These are phyloP conservation scores for Hymenoscyphus infarciens DNA, from an alignment of 2,329 filamentous ascomycete species.

Conservation along the genomic window DNA sequence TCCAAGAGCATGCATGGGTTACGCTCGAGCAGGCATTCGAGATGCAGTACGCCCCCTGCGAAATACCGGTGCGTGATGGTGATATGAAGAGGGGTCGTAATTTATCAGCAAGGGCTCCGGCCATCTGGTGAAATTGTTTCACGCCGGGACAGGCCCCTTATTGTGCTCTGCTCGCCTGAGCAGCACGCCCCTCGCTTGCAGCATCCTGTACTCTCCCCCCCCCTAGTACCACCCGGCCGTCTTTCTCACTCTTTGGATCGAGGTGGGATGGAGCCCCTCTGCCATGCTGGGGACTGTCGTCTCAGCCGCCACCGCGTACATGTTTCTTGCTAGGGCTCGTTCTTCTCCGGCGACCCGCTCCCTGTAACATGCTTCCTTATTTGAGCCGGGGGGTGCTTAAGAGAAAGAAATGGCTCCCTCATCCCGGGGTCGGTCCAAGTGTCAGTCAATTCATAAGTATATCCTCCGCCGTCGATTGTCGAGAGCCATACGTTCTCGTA, in stretches of 20 bases:
- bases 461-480: slow-evolving; percentile 16
- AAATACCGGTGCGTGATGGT: background rate
- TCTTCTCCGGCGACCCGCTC: background rate
- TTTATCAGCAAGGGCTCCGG: background rate
- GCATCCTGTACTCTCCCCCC: background rate
- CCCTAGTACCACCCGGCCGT: background rate
- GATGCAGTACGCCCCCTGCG: background rate
- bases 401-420: slow-evolving; percentile 15
- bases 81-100: background rate
- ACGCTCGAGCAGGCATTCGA: slow-evolving; percentile 1
- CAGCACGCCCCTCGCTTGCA: background rate
- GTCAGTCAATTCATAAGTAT: slow-evolving; percentile 23
- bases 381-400: slow-evolving; percentile 21
- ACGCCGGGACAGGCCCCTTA: background rate
- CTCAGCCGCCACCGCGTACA: slow-evolving; percentile 28
- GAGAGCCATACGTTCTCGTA: slow-evolving; percentile 8
- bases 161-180: background rate
- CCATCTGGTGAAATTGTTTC: background rate
- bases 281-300: slow-evolving; percentile 10
- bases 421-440: slow-evolving; percentile 25
- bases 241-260: background rate
- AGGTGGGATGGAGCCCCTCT: background rate
- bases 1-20: background rate
- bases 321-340: slow-evolving; percentile 12
- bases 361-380: slow-evolving; percentile 21